These are phyloP conservation scores for Nyctanthes arbortristis DNA, from an alignment of 257 asterid genomes.

Conservation along the genomic window DNA sequence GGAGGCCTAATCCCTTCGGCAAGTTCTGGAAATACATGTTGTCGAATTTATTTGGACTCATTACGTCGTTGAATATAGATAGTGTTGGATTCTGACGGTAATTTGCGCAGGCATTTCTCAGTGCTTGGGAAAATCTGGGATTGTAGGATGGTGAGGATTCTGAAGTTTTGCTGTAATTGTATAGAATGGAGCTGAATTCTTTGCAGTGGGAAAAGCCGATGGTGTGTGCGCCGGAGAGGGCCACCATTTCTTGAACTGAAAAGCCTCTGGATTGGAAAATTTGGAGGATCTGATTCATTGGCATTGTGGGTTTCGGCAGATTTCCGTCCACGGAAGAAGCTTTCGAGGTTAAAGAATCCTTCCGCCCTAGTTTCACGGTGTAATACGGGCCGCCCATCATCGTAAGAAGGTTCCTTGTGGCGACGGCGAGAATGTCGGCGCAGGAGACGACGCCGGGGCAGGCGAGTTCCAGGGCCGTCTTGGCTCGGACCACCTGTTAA, in stretches of 20 bases:
- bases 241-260: slow-evolving; percentile 77
- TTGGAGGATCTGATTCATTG: slow-evolving; percentile 51
- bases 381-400: slow-evolving; percentile 88
- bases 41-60: slow-evolving; percentile 75
- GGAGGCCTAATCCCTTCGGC: slow-evolving; percentile 64
- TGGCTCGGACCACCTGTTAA: slow-evolving; percentile 59
- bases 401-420: slow-evolving; percentile 74
- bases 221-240: slow-evolving; percentile 88
- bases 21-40: slow-evolving; percentile 64
- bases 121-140: slow-evolving; percentile 56
- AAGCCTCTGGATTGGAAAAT: slow-evolving; percentile 62
- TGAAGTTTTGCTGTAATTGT: slow-evolving; percentile 50
- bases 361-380: slow-evolving; percentile 66
- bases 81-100: slow-evolving; percentile 59
- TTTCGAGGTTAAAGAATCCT: slow-evolving; percentile 49
- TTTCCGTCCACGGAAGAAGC: slow-evolving; percentile 61
- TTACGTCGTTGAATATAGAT: slow-evolving; percentile 75
- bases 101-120: slow-evolving; percentile 64
- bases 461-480: slow-evolving; percentile 73
- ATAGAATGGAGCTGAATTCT: slow-evolving; percentile 67
- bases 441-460: slow-evolving; percentile 93
- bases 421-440: slow-evolving; percentile 82
- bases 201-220: slow-evolving; percentile 93
- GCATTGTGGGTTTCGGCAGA: slow-evolving; percentile 66
- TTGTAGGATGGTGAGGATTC: slow-evolving; percentile 67